Evolutionary conservation across 2,329 filamentous ascomycete species (phyloP).

Genomic region (Ilyonectria destructans): DNA sequence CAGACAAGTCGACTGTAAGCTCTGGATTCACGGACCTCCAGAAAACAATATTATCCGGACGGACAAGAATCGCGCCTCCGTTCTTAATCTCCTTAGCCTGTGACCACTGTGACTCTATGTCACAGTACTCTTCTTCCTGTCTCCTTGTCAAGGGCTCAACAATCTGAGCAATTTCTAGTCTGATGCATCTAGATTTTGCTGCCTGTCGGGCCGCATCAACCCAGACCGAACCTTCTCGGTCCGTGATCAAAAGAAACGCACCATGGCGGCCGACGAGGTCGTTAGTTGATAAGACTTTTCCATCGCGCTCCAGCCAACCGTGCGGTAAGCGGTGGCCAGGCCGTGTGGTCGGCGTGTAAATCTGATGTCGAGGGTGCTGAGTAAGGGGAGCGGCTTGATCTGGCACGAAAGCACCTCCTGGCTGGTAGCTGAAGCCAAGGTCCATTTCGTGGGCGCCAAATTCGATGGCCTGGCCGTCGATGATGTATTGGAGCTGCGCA

Average conservation of each 20-base stretch:
- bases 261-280: not conserved
- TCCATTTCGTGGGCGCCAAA: conserved; percentile 5
- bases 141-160: not conserved
- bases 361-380: not conserved
- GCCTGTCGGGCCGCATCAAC: not conserved
- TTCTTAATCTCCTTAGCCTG: not conserved
- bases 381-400: not conserved
- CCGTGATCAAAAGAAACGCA: conserved; percentile 7
- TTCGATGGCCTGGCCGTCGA: conserved; percentile 3
- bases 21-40: not conserved
- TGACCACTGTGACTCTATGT: not conserved
- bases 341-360: not conserved
- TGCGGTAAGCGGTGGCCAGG: conserved; percentile 9
- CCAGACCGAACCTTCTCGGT: not conserved
- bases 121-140: not conserved
- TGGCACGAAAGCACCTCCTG: not conserved
- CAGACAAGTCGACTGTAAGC: not conserved
- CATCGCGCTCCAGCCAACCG: conserved; percentile 2
- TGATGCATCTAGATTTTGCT: not conserved
- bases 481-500: not conserved
- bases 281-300: conserved; percentile 1
- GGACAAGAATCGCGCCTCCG: conserved; percentile 4
- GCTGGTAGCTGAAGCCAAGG: conserved; percentile 5
- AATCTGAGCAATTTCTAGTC: not conserved
- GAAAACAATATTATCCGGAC: conserved; percentile 5